phyloP scores from a whole-genome alignment of 176 grass and related monocot genomes.

The Musa itinerans region DNA sequence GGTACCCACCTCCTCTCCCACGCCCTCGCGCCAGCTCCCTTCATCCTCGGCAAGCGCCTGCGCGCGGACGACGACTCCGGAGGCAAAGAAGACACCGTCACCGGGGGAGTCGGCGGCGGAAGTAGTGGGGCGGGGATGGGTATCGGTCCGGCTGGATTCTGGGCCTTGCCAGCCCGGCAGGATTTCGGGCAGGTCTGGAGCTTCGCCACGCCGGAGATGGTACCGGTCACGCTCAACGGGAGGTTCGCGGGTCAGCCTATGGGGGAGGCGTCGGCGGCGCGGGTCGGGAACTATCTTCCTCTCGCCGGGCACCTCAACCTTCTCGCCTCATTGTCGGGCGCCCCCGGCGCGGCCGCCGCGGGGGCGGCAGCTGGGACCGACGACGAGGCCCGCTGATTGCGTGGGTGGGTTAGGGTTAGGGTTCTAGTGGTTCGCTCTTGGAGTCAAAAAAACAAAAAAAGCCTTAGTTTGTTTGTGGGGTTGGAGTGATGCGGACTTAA shows the following conservation, averaged over 20 bases:
- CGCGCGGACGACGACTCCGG: slow-evolving; percentile 5
- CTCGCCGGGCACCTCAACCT: slow-evolving; percentile 82
- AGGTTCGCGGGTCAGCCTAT: slow-evolving; percentile 28
- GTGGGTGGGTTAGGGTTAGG: neutral
- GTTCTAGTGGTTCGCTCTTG: neutral
- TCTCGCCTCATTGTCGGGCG: slow-evolving; percentile 65
- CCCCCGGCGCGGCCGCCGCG: slow-evolving; percentile 19
- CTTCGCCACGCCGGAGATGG: slow-evolving; percentile 12
- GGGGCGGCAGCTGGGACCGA: slow-evolving; percentile 27
- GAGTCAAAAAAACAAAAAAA: neutral
- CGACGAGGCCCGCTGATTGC: slow-evolving; percentile 46
- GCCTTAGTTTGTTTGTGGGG: slow-evolving; percentile 1
- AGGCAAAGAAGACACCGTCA: neutral
- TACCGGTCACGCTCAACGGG: slow-evolving; percentile 5
- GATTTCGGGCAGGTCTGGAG: slow-evolving; percentile 11
- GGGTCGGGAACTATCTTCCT: slow-evolving; percentile 90
- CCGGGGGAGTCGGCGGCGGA: neutral
- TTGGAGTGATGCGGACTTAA: slow-evolving; percentile 6
- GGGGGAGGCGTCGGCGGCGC: slow-evolving; percentile 64
- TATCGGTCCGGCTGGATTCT: neutral
- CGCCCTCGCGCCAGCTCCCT: slow-evolving; percentile 4
- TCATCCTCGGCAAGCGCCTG: slow-evolving; percentile 20
- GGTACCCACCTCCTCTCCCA: slow-evolving; percentile 8
- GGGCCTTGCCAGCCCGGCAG: slow-evolving; percentile 9
- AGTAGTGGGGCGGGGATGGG: neutral